Evolutionary conservation across 1,139 yeast genomes (phyloP), one percentile per base, ranked within the genome.

Genomic region (Pneumocystis canis): DNA sequence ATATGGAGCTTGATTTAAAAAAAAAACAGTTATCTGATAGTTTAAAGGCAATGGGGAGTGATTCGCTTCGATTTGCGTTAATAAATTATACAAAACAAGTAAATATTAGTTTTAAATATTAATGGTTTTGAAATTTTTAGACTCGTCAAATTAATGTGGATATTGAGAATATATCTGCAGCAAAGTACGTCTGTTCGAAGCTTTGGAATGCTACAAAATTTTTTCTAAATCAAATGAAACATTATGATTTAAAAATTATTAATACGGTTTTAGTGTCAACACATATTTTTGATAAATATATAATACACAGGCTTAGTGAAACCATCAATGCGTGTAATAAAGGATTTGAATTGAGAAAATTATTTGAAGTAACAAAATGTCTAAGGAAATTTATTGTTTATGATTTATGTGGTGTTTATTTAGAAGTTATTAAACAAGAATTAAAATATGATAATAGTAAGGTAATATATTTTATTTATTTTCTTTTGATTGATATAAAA

Each of bases 161-260:
- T 37, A 59, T 59, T 14, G 56, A 61, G 11, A 40, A 40, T 7
- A 59, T 64, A 56, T 31, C 54, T 37, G 41, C 65, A 11, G 66
- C 63, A 20, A 58, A 63, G 18, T 47, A 58, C 18, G 20, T 64
- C 20, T 28, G 61, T 53, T 58, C 62, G 6, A 64, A 64, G 54
- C 41, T 64, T 6, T 64, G 66, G 66, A 64, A 64, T 60, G 61
- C 63, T n/a, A 53, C 60, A 31, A 61, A 60, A 20, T 64, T 63
- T 35, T 41, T 65, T 25, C 25, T 47, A 20, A 25, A 28, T 47
- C 54, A 47, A 47, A 47, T 25, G 16, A 30, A n/a, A 28, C 33
- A 53, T 25, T 57, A 57, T 57, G 16, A 25, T 30, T 20, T 35
- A 25, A 57, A 57, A 57, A 39, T 20, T 30, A 30, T 57, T 20